A percentile compares a stretch with the other conserved stretches of the same genome.
Conservation (phyloP, 2,329 filamentous ascomycete species). For the Trichoderma aggressivum region DNA sequence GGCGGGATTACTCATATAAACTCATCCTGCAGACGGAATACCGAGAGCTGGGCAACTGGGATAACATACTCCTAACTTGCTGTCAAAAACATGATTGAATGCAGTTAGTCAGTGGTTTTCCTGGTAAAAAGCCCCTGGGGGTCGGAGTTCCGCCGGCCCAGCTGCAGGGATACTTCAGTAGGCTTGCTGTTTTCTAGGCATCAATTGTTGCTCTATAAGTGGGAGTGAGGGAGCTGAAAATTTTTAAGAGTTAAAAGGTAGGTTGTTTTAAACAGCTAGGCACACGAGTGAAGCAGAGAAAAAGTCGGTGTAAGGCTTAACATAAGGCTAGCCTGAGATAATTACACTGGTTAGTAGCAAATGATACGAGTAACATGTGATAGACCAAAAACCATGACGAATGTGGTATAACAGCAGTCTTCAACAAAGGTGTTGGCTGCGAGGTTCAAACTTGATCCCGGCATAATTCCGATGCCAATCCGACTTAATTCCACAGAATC, state of each 20-base stretch:
- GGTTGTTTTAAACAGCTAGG: neutral
- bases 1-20: neutral
- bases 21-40: neutral
- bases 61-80: neutral
- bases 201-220: neutral
- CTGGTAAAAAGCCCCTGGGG: neutral
- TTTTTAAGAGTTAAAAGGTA: neutral
- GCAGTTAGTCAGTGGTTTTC: neutral
- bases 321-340: neutral
- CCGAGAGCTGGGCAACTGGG: neutral
- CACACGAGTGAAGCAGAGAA: neutral
- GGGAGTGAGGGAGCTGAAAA: neutral
- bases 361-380: neutral
- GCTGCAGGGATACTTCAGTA: neutral
- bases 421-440: neutral
- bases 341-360: neutral
- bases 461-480: neutral
- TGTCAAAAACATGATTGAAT: neutral
- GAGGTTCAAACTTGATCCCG: neutral
- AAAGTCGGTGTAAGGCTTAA: neutral
- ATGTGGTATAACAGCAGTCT: neutral
- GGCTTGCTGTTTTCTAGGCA: neutral
- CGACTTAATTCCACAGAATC: neutral
- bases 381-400: neutral
- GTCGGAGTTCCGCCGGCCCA: neutral